Evolutionary conservation across 768 basidiomycete genomes (phyloP), one percentile per base, ranked within the genome.

Genomic region (Roridomyces roridus): DNA sequence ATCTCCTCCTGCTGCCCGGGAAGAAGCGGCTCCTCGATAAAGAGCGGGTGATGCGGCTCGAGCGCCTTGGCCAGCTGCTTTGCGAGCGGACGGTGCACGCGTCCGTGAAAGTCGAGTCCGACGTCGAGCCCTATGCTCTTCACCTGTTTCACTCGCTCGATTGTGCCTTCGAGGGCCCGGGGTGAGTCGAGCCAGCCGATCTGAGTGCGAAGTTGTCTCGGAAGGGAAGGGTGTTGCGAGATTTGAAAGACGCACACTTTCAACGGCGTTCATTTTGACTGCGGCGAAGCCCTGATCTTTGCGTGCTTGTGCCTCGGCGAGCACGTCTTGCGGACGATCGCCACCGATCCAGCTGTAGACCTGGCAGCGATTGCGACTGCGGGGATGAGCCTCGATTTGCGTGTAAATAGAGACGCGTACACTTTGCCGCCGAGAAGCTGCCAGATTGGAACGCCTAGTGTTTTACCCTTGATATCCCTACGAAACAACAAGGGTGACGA

Each of bases 401-500:
- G n/a, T n/a, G n/a, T n/a, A n/a, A n/a, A n/a, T n/a, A n/a, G 24
- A 17, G 23, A 20, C 23, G 26, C 45, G 3, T 45, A 62, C 28
- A 89, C 85, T 67, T 84, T 85, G 5, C 88, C 89, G 8, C 88
- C 89, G 6, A 89, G 78, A 1, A 91, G 74, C 68, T 87, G 80
- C 80, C 83, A 88, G 1, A 88, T 72, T 0, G 80, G 82, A 10
- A 81, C 88, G 29, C 86, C 86, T 2, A 89, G 78, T 29, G 83
- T 85, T 72, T 88, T 89, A n/a, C 89, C 89, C 62, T 89, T 89
- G 71, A 91, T 87, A 65, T 90, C 89, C 89, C 58, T 59, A n/a
- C n/a, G n/a, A 9, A n/a, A n/a, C n/a, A n/a, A n/a, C n/a, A n/a
- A n/a, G n/a, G n/a, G n/a, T n/a, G n/a, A n/a, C n/a, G n/a, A n/a